phyloP scores from a whole-genome alignment of 1,139 yeast genomes.

The Geotrichum siamense region DNA sequence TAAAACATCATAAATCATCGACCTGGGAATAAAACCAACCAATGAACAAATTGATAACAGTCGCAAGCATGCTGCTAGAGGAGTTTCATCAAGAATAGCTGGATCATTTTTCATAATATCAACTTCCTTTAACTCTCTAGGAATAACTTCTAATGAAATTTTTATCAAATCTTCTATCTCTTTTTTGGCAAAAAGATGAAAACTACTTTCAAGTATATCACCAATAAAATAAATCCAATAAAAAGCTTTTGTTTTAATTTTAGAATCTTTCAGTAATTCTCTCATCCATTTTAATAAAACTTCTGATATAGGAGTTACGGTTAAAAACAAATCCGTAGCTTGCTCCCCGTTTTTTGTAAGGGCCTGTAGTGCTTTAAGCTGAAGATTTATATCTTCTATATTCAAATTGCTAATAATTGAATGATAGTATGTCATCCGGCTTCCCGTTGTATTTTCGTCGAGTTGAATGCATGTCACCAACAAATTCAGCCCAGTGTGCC shows the following conservation, averaged over 20 bases:
- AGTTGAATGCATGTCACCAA: constrained; percentile 50
- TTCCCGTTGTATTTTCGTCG: constrained; percentile 44
- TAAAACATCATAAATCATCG: not conserved
- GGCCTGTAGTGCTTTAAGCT: constrained; percentile 44
- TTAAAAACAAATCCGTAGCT: constrained; percentile 50
- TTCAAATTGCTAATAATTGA: constrained; percentile 50
- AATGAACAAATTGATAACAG: constrained; percentile 17
- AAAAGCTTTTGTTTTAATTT: constrained; percentile 31
- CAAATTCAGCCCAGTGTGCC: constrained; percentile 50
- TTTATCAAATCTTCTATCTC: constrained; percentile 29
- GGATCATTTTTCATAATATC: no score
- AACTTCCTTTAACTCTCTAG: no score
- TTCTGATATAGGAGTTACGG: constrained; percentile 40
- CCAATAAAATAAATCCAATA: constrained; percentile 35
- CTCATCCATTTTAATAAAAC: constrained; percentile 37
- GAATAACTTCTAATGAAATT: not conserved
- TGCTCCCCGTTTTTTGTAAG: constrained; percentile 59
- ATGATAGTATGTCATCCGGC: constrained; percentile 50
- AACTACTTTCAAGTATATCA: constrained; percentile 46
- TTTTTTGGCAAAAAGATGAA: constrained; percentile 36
- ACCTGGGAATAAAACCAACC: not conserved
- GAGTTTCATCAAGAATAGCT: not conserved
- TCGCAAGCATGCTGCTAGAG: constrained; percentile 15
- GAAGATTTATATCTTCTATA: constrained; percentile 49
- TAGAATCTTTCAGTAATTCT: constrained; percentile 27